Base-by-base conservation (phyloP, 495 filamentous ascomycete genomes). In the Podospora fimiseda region DNA sequence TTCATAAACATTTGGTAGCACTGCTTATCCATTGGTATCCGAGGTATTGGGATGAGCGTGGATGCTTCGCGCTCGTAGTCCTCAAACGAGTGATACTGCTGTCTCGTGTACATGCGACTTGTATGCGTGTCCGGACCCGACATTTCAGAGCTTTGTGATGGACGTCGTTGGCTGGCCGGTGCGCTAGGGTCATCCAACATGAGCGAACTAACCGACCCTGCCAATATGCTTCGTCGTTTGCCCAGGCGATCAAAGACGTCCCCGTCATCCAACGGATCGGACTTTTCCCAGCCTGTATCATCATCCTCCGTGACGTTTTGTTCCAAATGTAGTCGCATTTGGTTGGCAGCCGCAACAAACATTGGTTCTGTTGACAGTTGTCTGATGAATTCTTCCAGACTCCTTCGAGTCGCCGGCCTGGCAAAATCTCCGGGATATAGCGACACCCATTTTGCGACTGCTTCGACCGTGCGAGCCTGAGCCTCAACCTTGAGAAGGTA, bases 391-490 rank as follows among this genome's bases (percentile, higher is more conserved):
- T 80, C 81, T 21, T 81, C 75, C 49, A 96, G 72, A 7, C 73
- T 77, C 56, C 78, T 79, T 50, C 82, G 82, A 9, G 90, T 93
- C 48, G 77, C 77, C n/a, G 85, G 81, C 59, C 87, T 80, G 0
- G 89, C 87, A 72, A 96, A 94, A 68, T 98, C 93, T 2, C 88
- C 92, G 0, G 93, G 90, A 69, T 97, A 95, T 23, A 81, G 78
- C n/a, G 83, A 81, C 1, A 90, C 80, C 93, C 93, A 98, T 60
- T 87, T 87, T 5, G 88, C 85, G 49, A 97, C 70, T n/a, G 90
- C 78, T 51, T 84, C 83, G 40, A 96, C 80, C 39, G 90, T 84
- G 46, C 91, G 80, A 54, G 91, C 75, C 69, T 98, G 92, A n/a
- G 80, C 76, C 5, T 83, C 80, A 27, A 84, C 89, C 55, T 81